phyloP scores from a whole-genome alignment of 1,284 basidiomycete genomes.

The Sporisorium reilianum region DNA sequence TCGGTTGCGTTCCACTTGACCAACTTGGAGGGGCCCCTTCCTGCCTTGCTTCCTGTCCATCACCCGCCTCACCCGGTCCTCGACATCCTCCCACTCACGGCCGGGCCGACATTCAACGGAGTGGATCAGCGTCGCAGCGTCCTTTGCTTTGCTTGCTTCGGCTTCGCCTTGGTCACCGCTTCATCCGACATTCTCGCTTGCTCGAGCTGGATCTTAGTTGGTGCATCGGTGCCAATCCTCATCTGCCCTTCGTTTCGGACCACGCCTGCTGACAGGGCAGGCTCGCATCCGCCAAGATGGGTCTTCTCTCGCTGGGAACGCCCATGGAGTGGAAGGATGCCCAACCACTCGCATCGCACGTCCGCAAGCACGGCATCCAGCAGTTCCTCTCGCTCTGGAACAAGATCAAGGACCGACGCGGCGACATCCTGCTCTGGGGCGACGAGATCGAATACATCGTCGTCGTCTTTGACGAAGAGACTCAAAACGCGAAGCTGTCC shows the following conservation, averaged over 20 bases:
- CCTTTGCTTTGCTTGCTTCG: background rate
- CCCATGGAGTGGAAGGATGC: conserved; percentile 93
- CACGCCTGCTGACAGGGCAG: background rate
- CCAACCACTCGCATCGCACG: conserved; percentile 82
- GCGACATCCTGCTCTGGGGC: conserved; percentile 96
- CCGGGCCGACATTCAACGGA: background rate
- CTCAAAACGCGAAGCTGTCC: conserved; percentile 86
- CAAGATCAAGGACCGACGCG: conserved; percentile 87
- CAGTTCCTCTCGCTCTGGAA: conserved; percentile 96
- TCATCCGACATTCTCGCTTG: background rate
- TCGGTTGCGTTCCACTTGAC: background rate
- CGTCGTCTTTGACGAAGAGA: conserved; percentile 82
- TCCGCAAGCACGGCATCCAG: conserved; percentile 90
- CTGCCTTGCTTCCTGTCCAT: background rate
- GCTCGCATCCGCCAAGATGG: conserved; percentile 75
- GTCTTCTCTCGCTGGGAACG: conserved; percentile 92
- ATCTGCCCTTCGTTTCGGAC: background rate
- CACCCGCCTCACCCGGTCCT: background rate
- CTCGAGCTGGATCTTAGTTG: background rate
- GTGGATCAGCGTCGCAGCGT: conserved; percentile 1
- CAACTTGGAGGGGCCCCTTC: no score
- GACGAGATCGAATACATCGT: conserved; percentile 99
- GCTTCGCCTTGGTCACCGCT: conserved; percentile 1
- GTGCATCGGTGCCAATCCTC: background rate
- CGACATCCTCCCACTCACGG: conserved; percentile 1